Percentiles rank a stretch among this genome's conserved stretches.
Conservation (phyloP, 2,329 filamentous ascomycete genomes). For the Tolypocladium ovalisporum region DNA sequence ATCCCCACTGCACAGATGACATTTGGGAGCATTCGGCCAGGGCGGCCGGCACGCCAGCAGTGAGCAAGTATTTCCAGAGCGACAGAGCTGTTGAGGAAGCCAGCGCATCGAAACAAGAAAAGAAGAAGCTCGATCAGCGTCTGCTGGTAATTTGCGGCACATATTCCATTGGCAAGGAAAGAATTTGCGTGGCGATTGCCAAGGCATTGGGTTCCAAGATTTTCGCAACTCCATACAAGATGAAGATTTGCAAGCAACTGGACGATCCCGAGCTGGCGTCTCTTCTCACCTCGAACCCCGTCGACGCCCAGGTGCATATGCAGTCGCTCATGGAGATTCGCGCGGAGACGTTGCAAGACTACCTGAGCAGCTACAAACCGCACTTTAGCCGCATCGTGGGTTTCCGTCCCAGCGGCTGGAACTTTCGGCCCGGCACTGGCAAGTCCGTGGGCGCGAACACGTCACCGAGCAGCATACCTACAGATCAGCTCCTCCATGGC, state of each 20-base stretch:
- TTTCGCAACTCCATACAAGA: constrained; percentile 73
- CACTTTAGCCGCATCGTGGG: constrained; percentile 82
- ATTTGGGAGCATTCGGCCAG: constrained; percentile 34
- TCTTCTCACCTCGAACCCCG: constrained; percentile 68
- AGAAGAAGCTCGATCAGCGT: constrained; percentile 33
- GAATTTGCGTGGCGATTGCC: constrained; percentile 87
- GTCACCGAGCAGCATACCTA: constrained; percentile 37
- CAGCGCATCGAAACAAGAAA: constrained; percentile 14
- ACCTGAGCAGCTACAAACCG: constrained; percentile 67
- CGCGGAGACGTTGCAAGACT: constrained; percentile 82
- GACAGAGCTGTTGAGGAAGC: constrained; percentile 16
- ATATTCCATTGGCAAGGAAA: constrained; percentile 96
- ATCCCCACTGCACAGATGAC: constrained; percentile 38
- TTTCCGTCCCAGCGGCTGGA: constrained; percentile 91
- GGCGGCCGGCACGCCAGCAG: constrained; percentile 27
- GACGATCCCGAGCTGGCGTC: constrained; percentile 73
- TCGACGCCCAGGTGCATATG: constrained; percentile 93
- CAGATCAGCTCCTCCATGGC: constrained; percentile 39
- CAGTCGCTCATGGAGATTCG: constrained; percentile 91
- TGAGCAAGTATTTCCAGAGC: constrained; percentile 43
- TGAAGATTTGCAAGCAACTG: constrained; percentile 72
- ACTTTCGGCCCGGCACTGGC: constrained; percentile 59
- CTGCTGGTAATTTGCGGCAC: constrained; percentile 90
- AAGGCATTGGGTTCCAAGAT: constrained; percentile 79
- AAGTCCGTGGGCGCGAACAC: constrained; percentile 44